Evolutionary conservation across 164 flowering plant species (phyloP), one percentile per base, ranked within the genome.

Genomic region (Malania oleifera): DNA sequence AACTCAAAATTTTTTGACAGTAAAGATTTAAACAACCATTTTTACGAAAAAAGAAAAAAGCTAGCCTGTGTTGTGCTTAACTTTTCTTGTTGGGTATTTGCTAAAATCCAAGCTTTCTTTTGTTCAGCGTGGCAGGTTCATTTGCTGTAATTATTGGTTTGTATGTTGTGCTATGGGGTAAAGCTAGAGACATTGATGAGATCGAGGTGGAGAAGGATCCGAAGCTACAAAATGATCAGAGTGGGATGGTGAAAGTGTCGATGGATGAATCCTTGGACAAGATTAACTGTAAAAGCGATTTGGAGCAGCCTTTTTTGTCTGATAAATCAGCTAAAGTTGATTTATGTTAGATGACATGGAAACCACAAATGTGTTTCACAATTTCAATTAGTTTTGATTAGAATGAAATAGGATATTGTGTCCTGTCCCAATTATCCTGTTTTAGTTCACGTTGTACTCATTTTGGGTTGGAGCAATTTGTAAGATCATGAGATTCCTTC

Each of bases 81-180:
- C n/a, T n/a, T n/a, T 31, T 31, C 35, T 31, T 31, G n/a, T 31
- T 31, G 35, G 35, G 35, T 9, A 31, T 31, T 31, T 9, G 4
- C 9, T 31, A 31, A 31, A 31, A 31, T 4, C 4, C 9, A 31
- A 31, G 35, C 14, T 43, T 51, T 39, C 19, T 59, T 40, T 13
- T 34, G 5, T 54, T 35, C 78, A 88, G 91, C 66, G 31, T 82
- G 68, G 43, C 64, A 22, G 96, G 96, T 38, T 75, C 83, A 15
- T 5, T 76, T 51, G 82, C 61, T 12, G 86, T 82, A 50, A 76
- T 88, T 3, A 57, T 64, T 31, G 89, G 91, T 17, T 44, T 88
- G 13, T 85, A 88, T 50, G 57, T 69, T 23, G 89, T 88, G 51
- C 65, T 88, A 12, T 88, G 96, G 91, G 91, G 91, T 3, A 82